Conservation (phyloP, 176 grass and related monocot species). For the Zizania latifolia region DNA sequence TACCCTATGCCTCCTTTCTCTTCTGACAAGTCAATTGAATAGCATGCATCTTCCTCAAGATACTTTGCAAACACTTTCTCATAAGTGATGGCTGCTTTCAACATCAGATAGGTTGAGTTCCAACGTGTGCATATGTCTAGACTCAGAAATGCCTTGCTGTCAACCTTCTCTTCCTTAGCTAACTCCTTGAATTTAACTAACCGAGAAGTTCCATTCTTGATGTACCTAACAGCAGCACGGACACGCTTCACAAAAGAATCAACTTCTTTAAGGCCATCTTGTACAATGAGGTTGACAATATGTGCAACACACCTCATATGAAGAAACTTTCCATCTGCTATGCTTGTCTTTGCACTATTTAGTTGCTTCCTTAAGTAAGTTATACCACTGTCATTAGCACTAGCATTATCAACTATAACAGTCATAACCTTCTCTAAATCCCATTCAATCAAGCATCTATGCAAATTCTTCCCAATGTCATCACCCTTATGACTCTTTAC, state of each 20-base stretch:
- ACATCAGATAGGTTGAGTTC: background rate
- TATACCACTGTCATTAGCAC: no score
- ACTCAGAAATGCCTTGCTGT: background rate
- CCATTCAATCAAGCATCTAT: background rate
- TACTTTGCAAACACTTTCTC: background rate
- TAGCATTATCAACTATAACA: background rate
- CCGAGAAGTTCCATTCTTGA: background rate
- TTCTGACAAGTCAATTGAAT: background rate
- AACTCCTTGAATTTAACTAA: background rate
- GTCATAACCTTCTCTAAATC: background rate
- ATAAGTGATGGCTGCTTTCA: background rate
- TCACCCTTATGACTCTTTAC: background rate
- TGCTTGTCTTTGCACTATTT: background rate
- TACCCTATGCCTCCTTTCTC: background rate
- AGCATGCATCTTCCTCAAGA: background rate
- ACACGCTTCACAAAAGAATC: background rate
- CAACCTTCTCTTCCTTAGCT: background rate
- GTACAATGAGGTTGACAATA: background rate
- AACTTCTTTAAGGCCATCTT: background rate
- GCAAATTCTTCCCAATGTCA: background rate
- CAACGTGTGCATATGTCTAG: background rate
- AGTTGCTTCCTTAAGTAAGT: background rate
- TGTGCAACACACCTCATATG: background rate
- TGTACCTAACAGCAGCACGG: background rate
- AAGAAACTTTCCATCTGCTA: background rate